Percentiles rank a stretch among this genome's conserved stretches.
phyloP scores from a whole-genome alignment of 208 protist species.

The Zelonia costaricensis region DNA sequence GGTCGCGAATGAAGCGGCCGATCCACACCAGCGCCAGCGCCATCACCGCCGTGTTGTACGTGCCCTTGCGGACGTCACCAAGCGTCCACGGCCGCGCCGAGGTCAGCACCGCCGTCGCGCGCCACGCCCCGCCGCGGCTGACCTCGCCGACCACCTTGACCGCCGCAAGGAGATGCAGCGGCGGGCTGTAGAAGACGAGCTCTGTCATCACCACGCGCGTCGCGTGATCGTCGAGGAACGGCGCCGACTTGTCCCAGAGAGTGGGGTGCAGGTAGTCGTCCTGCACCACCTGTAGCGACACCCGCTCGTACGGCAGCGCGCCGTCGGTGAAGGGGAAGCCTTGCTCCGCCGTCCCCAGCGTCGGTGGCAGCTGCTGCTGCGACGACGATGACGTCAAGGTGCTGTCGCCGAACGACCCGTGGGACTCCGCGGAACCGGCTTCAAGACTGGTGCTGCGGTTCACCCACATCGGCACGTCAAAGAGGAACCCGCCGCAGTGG shows the following conservation, averaged over 20 bases:
- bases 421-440: no score
- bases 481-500: slow-evolving; percentile 58
- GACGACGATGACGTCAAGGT: no score
- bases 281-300: slow-evolving; percentile 7
- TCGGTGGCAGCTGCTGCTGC: background rate
- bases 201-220: slow-evolving; percentile 51
- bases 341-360: slow-evolving; percentile 15
- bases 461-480: slow-evolving; percentile 43
- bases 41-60: slow-evolving; percentile 33
- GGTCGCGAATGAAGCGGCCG: background rate
- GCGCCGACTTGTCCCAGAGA: slow-evolving; percentile 17
- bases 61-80: slow-evolving; percentile 16
- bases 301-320: slow-evolving; percentile 8
- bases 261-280: slow-evolving; percentile 11
- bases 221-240: slow-evolving; percentile 49
- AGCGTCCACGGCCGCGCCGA: slow-evolving; percentile 36
- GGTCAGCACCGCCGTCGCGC: slow-evolving; percentile 8
- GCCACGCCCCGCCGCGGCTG: slow-evolving; percentile 33
- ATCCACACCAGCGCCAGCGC: slow-evolving; percentile 9
- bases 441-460: background rate
- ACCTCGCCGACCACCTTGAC: slow-evolving; percentile 52
- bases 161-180: slow-evolving; percentile 30
- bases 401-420: no score
- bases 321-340: slow-evolving; percentile 16
- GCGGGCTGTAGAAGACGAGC: slow-evolving; percentile 48